Evolutionary conservation across 768 basidiomycete species (phyloP).

Genomic region (Cubamyces lactineus): DNA sequence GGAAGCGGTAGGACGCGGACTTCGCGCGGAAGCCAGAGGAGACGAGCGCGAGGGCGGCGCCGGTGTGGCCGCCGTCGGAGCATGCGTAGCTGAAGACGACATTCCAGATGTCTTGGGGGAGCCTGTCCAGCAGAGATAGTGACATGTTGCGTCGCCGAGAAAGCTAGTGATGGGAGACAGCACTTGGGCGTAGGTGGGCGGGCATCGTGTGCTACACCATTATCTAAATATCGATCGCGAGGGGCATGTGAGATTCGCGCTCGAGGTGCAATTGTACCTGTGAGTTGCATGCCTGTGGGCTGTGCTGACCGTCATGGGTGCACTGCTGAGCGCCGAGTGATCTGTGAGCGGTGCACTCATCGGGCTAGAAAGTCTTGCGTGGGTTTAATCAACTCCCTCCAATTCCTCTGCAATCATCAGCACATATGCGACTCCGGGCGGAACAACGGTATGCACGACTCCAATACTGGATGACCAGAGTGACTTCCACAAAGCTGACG

Average conservation of each 20-base stretch:
- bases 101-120: constrained; percentile 11
- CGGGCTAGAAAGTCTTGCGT: too few relatives aligned
- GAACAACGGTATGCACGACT: too few relatives aligned
- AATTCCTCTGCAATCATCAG: too few relatives aligned
- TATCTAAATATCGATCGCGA: background rate
- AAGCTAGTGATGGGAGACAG: too few relatives aligned
- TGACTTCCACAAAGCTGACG: too few relatives aligned
- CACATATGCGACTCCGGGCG: too few relatives aligned
- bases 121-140: background rate
- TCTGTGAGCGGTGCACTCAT: background rate
- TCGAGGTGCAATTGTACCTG: too few relatives aligned
- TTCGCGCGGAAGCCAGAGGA: constrained; percentile 4
- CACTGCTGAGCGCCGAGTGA: background rate
- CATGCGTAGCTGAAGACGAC: constrained; percentile 12
- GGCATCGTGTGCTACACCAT: background rate
- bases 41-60: constrained; percentile 14
- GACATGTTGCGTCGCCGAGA: background rate
- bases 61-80: constrained; percentile 18
- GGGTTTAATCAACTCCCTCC: too few relatives aligned
- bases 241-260: too few relatives aligned
- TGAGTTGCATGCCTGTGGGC: background rate
- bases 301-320: background rate
- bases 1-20: constrained; percentile 14
- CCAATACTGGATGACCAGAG: too few relatives aligned
- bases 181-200: too few relatives aligned